These are phyloP conservation scores for Suillus fuscotomentosus DNA, from an alignment of 768 basidiomycete genomes.

Conservation along the genomic window DNA sequence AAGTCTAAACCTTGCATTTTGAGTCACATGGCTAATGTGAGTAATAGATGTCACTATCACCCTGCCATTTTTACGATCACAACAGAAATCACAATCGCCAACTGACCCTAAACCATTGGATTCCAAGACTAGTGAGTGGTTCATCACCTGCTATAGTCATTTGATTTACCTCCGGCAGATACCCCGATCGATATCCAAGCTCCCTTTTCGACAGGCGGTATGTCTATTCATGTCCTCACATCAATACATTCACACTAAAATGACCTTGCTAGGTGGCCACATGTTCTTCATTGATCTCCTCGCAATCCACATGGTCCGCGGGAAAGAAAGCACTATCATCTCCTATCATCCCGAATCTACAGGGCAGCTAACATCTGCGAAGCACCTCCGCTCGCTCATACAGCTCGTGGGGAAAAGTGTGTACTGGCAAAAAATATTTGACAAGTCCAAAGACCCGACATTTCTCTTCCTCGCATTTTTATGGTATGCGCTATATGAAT, in stretches of 20 bases:
- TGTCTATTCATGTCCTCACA: not conserved
- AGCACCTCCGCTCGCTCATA: conserved; percentile 9
- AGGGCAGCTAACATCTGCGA: conserved; percentile 2
- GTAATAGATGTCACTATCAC: conserved; percentile 4
- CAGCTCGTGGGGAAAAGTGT: conserved; percentile 12
- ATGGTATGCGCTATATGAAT: conserved; percentile 53
- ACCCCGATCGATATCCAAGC: not conserved
- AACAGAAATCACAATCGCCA: too few relatives aligned
- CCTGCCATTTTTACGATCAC: not conserved
- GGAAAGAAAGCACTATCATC: not conserved
- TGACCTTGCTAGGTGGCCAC: not conserved
- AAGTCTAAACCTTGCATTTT: conserved; percentile 11
- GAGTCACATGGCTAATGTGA: conserved; percentile 3
- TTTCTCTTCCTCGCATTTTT: conserved; percentile 46
- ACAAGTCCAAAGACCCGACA: conserved; percentile 38
- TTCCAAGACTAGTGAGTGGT: not conserved
- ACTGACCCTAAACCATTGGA: too few relatives aligned
- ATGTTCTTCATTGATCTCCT: conserved; percentile 3
- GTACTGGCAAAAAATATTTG: conserved; percentile 17
- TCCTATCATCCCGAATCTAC: conserved; percentile 5
- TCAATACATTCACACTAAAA: not conserved
- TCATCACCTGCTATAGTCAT: not conserved
- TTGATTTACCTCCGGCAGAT: not conserved
- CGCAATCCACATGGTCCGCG: conserved; percentile 6
- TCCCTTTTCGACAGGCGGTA: not conserved